Evolutionary conservation across 805 yeast species (phyloP).

Genomic region (Ogataea allantospora): DNA sequence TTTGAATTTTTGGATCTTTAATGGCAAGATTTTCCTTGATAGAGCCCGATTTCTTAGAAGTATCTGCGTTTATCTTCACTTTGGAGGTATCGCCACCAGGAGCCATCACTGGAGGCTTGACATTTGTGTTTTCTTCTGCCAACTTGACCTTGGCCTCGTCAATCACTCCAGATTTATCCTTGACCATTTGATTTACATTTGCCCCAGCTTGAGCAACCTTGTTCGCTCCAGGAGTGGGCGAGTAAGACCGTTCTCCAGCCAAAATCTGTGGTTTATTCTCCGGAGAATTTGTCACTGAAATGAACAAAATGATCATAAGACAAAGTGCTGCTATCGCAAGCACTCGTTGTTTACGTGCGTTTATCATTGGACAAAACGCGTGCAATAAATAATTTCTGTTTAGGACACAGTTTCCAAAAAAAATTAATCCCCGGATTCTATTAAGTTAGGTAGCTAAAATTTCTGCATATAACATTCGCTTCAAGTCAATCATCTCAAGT

Average conservation of each 20-base stretch:
- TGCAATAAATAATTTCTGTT: constrained; percentile 1
- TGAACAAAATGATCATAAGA: constrained; percentile 36
- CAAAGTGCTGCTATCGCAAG: constrained; percentile 42
- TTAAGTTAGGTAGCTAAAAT: constrained; percentile 35
- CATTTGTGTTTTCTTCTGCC: constrained; percentile 33
- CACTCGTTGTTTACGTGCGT: constrained; percentile 38
- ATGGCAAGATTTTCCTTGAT: constrained; percentile 13
- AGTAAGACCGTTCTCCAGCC: constrained; percentile 6
- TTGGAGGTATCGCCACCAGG: constrained; percentile 18
- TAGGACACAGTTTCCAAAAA: constrained; percentile 7
- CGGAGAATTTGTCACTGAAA: constrained; percentile 26
- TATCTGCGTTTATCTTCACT: constrained; percentile 7
- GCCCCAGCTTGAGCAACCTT: constrained; percentile 20
- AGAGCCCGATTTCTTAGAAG: constrained; percentile 5
- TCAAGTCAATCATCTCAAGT: constrained; percentile 47
- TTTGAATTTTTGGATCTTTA: constrained; percentile 7
- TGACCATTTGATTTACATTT: constrained; percentile 31
- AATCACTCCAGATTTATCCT: constrained; percentile 35
- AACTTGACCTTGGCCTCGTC: constrained; percentile 42
- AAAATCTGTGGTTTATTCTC: constrained; percentile 16
- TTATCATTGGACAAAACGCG: constrained; percentile 9
- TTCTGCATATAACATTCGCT: constrained; percentile 51
- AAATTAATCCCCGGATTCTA: constrained; percentile 1
- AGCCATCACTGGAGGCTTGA: constrained; percentile 24
- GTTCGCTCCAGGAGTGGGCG: constrained; percentile 11